phyloP scores from a whole-genome alignment of 148 eudicot species.

The Rhododendron williamsianum region DNA sequence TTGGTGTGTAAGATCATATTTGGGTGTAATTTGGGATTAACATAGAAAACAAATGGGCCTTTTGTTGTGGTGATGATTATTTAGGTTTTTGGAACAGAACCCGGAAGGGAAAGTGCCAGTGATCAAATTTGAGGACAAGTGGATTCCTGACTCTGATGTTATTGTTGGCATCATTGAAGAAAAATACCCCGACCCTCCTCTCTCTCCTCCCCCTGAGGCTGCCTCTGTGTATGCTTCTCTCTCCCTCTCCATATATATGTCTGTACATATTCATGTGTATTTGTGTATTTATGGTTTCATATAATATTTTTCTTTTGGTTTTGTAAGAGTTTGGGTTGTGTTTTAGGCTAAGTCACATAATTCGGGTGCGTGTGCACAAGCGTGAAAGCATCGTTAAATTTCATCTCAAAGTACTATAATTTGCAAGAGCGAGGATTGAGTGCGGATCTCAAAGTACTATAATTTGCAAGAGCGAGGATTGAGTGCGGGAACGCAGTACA shows the following conservation, averaged over 20 bases:
- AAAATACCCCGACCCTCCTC: conserved; percentile 60
- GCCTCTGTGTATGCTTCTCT: conserved; percentile 54
- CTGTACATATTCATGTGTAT: background rate
- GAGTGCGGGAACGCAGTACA: too few relatives aligned
- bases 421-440: too few relatives aligned
- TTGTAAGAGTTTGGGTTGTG: background rate
- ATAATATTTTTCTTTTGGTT: background rate
- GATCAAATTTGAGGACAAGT: conserved; percentile 63
- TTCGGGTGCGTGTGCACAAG: too few relatives aligned
- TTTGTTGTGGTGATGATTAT: background rate
- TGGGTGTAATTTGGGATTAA: background rate
- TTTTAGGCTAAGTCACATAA: too few relatives aligned
- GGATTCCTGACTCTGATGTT: conserved; percentile 78
- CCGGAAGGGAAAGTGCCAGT: conserved; percentile 80
- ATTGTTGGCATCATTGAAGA: conserved; percentile 67
- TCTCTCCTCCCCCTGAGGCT: conserved; percentile 48
- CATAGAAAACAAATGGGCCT: background rate
- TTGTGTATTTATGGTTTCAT: background rate
- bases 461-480: too few relatives aligned
- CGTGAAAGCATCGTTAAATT: too few relatives aligned
- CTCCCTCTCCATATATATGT: conserved; percentile 9
- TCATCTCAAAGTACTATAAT: too few relatives aligned
- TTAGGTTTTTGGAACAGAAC: conserved; percentile 62
- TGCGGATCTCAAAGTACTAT: too few relatives aligned
- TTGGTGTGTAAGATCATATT: background rate